Percentiles rank a stretch among this genome's conserved stretches.
Conservation (phyloP, 345 rosid species). For the Melaleuca quinquenervia region DNA sequence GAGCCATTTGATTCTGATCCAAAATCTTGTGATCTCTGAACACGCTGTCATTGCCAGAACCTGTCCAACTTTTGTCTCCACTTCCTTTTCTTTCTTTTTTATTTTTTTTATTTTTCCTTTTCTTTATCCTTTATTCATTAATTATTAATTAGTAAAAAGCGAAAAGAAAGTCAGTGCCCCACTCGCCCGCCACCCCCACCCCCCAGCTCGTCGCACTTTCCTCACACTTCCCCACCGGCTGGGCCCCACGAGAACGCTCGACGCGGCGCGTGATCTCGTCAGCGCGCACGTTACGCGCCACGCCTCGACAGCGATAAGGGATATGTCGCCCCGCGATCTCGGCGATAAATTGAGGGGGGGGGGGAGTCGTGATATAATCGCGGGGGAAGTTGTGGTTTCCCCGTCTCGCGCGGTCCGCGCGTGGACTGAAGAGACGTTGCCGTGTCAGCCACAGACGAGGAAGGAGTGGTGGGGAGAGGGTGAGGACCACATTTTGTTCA, state of each 20-base stretch:
- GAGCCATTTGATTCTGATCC: background rate
- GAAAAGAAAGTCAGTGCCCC: background rate
- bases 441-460: background rate
- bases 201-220: background rate
- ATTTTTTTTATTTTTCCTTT: background rate
- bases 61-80: background rate
- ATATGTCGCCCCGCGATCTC: too few relatives aligned
- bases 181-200: background rate
- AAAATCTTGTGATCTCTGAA: background rate
- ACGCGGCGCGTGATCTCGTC: too few relatives aligned
- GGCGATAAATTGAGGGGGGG: too few relatives aligned
- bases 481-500: background rate
- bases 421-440: background rate
- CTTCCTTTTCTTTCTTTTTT: background rate
- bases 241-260: background rate
- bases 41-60: background rate
- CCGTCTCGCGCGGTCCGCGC: background rate
- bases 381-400: too few relatives aligned
- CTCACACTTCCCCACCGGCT: background rate
- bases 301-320: too few relatives aligned
- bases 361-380: too few relatives aligned
- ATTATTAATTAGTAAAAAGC: background rate
- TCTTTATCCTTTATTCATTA: background rate
- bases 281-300: too few relatives aligned
- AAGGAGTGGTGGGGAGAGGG: too few relatives aligned